Percentiles rank a stretch among this genome's conserved stretches.
Evolutionary conservation across 352 stramenopile genomes (phyloP).

Genomic region (Phytophthora sp.): DNA sequence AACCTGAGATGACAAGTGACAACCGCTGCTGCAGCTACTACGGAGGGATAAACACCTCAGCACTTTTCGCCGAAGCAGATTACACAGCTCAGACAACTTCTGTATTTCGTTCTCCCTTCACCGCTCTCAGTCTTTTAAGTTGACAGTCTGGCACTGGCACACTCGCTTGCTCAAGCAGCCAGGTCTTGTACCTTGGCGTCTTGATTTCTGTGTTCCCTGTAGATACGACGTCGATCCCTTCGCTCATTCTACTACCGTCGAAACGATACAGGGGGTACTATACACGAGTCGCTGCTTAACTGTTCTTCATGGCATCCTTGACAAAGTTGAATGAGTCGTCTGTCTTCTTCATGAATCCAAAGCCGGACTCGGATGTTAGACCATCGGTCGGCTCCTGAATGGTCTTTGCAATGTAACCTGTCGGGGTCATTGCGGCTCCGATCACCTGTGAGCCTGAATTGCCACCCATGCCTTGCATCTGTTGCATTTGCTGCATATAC

Average conservation of each 20-base stretch:
- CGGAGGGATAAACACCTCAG: not conserved
- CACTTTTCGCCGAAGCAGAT: not conserved
- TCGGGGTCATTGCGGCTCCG: slow-evolving; percentile 83
- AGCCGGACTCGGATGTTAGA: slow-evolving; percentile 67
- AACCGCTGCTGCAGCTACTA: not conserved
- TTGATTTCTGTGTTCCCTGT: slow-evolving; percentile 27
- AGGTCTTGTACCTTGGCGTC: slow-evolving; percentile 21
- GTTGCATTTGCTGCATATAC: slow-evolving; percentile 60
- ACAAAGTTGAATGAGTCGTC: slow-evolving; percentile 92
- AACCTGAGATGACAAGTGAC: not conserved
- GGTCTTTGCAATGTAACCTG: slow-evolving; percentile 88
- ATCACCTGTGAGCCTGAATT: slow-evolving; percentile 76
- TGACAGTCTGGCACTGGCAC: slow-evolving; percentile 22
- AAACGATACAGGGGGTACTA: slow-evolving; percentile 54
- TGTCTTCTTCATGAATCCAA: slow-evolving; percentile 89
- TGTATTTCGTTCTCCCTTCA: slow-evolving; percentile 35
- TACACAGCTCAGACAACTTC: slow-evolving; percentile 30
- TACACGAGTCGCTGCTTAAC: slow-evolving; percentile 53
- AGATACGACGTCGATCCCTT: slow-evolving; percentile 38
- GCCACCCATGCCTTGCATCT: slow-evolving; percentile 65
- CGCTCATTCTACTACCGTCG: slow-evolving; percentile 36
- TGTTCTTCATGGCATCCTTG: slow-evolving; percentile 90
- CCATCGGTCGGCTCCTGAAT: slow-evolving; percentile 85
- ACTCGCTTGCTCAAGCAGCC: slow-evolving; percentile 17
- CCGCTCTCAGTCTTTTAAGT: slow-evolving; percentile 37